Base-by-base conservation (phyloP, 1,284 basidiomycete genomes). In the Malassezia cuniculi region DNA sequence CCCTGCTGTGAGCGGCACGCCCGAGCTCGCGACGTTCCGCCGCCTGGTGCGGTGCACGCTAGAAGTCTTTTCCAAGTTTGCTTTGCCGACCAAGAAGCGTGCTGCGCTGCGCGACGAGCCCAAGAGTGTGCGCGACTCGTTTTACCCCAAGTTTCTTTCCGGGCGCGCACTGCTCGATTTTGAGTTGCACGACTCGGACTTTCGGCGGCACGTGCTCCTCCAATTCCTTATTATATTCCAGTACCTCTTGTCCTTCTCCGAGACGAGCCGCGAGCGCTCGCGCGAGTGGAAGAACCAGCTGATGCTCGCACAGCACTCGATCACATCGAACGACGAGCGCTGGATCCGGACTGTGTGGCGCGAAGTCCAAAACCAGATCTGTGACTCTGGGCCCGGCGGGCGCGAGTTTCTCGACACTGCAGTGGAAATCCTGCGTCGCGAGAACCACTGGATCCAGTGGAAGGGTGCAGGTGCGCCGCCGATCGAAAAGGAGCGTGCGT, bases 131-230 rank as follows among this genome's bases (percentile, higher is more conserved):
- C 31, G 21, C 30, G 48, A 39, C 50, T 85, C 84, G 63, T 87
- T 87, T 69, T 89, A 87, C 59, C 84, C 85, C 10, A 87, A 86
- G 61, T 87, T 83, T 67, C 71, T 90, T 29, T 87, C 85, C 0
- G 84, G 79, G 43, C 79, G 82, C 0, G 82, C 85, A 31, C 70
- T 90, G 15, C 72, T 89, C 19, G 83, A 83, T 36, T 77, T 87
- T 36, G 84, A 90, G 74, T 29, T 89, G 43, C 80, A 82, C 15
- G 85, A 89, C 59, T 79, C 80, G 0, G 77, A 81, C 48, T 90
- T 90, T 70, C 80, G 86, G 16, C 78, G 84, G n/a, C 86, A 90
- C 69, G 77, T 87, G 60, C 72, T 90, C 18, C 79, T 87, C 55
- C 85, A 90, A 61, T 72, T 85, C 10, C 72, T 87, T 25, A 82